These are phyloP conservation scores for Vigna reflexopilosa DNA, from an alignment of 306 rosid genomes.

Conservation along the genomic window DNA sequence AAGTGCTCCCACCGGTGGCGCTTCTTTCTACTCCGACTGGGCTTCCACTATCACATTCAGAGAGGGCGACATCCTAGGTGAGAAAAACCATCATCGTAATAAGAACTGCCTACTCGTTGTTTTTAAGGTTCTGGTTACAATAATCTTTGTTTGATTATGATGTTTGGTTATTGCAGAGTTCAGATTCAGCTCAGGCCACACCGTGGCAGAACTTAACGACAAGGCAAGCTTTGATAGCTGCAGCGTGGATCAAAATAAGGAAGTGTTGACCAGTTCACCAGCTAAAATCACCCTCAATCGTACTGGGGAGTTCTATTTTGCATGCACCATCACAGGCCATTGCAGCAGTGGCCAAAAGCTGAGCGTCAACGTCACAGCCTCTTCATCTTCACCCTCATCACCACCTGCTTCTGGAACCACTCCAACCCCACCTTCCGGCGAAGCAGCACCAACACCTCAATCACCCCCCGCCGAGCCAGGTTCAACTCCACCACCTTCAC, in stretches of 20 bases:
- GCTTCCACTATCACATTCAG: constrained; percentile 37
- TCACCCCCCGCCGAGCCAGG: constrained; percentile 28
- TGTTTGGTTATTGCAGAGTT: constrained; percentile 33
- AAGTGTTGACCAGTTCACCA: background rate
- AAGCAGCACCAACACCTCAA: constrained; percentile 27
- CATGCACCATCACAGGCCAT: constrained; percentile 45
- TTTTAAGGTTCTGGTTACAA: too few species aligned
- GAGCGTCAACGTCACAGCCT: constrained; percentile 25
- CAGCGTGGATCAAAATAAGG: background rate
- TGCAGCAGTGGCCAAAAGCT: constrained; percentile 61
- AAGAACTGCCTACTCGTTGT: too few species aligned
- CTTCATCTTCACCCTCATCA: constrained; percentile 30
- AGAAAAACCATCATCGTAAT: background rate
- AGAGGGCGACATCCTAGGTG: constrained; percentile 49
- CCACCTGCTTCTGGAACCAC: constrained; percentile 29
- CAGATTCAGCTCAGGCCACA: constrained; percentile 20
- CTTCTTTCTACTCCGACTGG: constrained; percentile 53
- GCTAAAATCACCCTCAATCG: constrained; percentile 6
- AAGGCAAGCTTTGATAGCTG: constrained; percentile 37
- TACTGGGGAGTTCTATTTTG: constrained; percentile 43
- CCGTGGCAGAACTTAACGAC: constrained; percentile 32
- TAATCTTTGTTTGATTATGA: background rate
- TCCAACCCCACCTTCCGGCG: constrained; percentile 21
- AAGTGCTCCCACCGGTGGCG: constrained; percentile 14
- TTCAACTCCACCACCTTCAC: constrained; percentile 9